Percentiles rank a stretch among this genome's conserved stretches.
These are phyloP conservation scores for Cryptosporidium baileyi DNA, from an alignment of 169 alveolate species.

Conservation along the genomic window DNA sequence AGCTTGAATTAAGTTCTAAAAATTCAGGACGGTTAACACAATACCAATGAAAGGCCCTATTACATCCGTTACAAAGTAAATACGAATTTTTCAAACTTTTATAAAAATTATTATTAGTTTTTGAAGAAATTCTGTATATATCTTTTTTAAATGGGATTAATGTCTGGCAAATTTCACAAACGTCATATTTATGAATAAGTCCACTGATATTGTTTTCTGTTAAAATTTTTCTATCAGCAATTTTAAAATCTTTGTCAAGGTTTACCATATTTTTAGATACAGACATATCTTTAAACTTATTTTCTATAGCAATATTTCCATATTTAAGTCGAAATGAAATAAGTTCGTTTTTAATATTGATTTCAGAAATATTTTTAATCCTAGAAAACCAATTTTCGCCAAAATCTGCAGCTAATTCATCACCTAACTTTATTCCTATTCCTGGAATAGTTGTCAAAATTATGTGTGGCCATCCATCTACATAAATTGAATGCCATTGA, in stretches of 20 bases:
- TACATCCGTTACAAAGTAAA: constrained; percentile 74
- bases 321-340: constrained; percentile 41
- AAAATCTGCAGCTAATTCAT: constrained; percentile 89
- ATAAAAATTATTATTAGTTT: background rate
- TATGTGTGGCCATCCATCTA: constrained; percentile 89
- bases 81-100: background rate
- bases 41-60: constrained; percentile 72
- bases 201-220: background rate
- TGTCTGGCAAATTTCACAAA: constrained; percentile 54
- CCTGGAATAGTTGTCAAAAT: constrained; percentile 83
- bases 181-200: constrained; percentile 15
- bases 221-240: background rate
- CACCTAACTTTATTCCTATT: constrained; percentile 85
- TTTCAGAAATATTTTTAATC: constrained; percentile 83
- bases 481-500: constrained; percentile 88
- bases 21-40: constrained; percentile 71
- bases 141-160: background rate
- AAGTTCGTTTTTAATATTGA: constrained; percentile 76
- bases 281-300: background rate
- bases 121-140: background rate
- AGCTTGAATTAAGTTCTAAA: background rate
- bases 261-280: background rate
- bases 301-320: background rate
- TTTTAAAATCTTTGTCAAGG: background rate
- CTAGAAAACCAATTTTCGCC: constrained; percentile 88